Evolutionary conservation across 345 rosid species (phyloP), one percentile per base, ranked within the genome.

Genomic region (Eutrema heterophyllum): DNA sequence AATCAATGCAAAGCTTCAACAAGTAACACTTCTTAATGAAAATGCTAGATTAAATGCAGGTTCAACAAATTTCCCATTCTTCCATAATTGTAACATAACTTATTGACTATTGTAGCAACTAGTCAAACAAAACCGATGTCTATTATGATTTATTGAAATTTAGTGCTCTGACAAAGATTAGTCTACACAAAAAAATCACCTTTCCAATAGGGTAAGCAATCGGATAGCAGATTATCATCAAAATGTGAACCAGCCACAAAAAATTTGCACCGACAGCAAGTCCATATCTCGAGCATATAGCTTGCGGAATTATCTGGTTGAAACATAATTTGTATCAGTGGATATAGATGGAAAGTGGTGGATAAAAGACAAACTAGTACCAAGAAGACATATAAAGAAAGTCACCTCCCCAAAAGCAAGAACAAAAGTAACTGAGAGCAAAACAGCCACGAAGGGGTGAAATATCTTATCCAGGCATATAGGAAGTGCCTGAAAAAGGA

Each of bases 391-490:
- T 21, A 12, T 16, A 62, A 41, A 44, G 35, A 21, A 72, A 33
- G 15, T 64, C 66, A 90, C 96, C 93, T 90, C 96, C 14, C 93
- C 93, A 82, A 88, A 88, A 70, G 83, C 84, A 45, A 90, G 88
- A 81, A 90, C 93, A 80, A 88, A 88, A 72, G 96, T 88, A 36
- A 90, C 93, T 9, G 93, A 88, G 40, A 90, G 88, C 66, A 90
- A 71, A 70, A 90, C 87, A 65, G 96, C 96, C 40, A 90, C 90
- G 76, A 86, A 88, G 50, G 89, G 96, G 36, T 90, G 91, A 74
- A 90, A 90, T 63, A 86, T 85, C 79, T 86, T 90, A 65, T 90
- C 96, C 46, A 90, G 78, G 36, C 86, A 84, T 72, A 88, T 82
- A 13, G 96, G 96, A 81, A 90, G 91, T 18, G 96, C 96, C 96